A percentile compares a stretch with the other conserved stretches of the same genome.
Evolutionary conservation across 2,329 filamentous ascomycete genomes (phyloP).

Genomic region (Fusarium metavorans): DNA sequence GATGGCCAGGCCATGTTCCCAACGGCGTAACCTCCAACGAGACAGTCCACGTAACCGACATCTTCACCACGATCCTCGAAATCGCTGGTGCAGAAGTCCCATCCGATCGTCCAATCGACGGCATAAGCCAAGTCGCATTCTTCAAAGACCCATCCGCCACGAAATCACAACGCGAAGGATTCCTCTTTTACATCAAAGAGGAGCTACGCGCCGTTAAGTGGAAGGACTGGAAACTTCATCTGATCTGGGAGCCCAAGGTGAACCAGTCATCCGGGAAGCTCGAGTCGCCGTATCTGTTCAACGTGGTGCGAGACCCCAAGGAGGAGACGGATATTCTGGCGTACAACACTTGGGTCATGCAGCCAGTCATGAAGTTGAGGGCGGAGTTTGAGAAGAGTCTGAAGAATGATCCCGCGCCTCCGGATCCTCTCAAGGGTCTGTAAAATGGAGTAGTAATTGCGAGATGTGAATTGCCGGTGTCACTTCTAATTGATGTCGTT

Average conservation of each 20-base stretch:
- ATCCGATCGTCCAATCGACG: constrained; percentile 47
- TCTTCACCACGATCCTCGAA: constrained; percentile 48
- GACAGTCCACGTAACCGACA: constrained; percentile 50
- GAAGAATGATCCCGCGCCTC: constrained; percentile 46
- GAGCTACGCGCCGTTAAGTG: constrained; percentile 51
- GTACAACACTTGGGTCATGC: constrained; percentile 50
- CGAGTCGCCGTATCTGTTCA: constrained; percentile 50
- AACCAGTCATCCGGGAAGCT: constrained; percentile 48
- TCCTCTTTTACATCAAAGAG: constrained; percentile 52
- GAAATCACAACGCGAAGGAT: constrained; percentile 40
- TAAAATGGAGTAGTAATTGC: background rate
- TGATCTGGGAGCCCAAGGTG: constrained; percentile 51
- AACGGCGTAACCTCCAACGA: constrained; percentile 43
- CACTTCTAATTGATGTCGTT: background rate
- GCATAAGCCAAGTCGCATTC: constrained; percentile 44
- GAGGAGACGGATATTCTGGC: constrained; percentile 49
- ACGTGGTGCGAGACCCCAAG: constrained; percentile 47
- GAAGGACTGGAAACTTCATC: constrained; percentile 51
- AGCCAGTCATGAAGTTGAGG: constrained; percentile 46
- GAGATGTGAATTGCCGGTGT: background rate
- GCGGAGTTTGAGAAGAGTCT: constrained; percentile 46
- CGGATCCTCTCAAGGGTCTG: constrained; percentile 46
- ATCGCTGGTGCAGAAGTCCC: constrained; percentile 40
- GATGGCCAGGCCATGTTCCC: constrained; percentile 49
- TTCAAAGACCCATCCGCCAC: constrained; percentile 37